phyloP scores from a whole-genome alignment of 2,329 filamentous ascomycete genomes.

The Aspergillus quadrilineatus region DNA sequence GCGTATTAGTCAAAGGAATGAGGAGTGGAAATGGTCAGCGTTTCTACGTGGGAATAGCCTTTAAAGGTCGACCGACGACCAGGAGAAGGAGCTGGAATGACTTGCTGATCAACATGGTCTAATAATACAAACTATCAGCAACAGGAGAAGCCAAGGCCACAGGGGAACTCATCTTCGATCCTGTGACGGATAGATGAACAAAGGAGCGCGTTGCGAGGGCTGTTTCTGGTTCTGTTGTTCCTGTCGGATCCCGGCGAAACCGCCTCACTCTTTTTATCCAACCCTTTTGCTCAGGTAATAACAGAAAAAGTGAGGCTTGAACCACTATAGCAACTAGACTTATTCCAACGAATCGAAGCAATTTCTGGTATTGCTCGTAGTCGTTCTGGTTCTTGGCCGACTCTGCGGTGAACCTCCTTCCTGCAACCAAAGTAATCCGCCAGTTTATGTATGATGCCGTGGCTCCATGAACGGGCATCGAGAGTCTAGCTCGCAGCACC shows the following conservation, averaged over 20 bases:
- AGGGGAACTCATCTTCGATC: conserved; percentile 10
- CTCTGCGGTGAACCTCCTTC: conserved; percentile 19
- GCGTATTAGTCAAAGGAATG: conserved; percentile 13
- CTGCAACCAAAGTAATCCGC: conserved; percentile 26
- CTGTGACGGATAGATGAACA: conserved; percentile 12
- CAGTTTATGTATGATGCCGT: conserved; percentile 32
- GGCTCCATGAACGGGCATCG: conserved; percentile 30
- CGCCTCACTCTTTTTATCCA: conserved; percentile 38
- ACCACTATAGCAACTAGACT: conserved; percentile 15
- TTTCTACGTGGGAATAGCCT: conserved; percentile 14
- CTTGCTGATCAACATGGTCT: conserved; percentile 15
- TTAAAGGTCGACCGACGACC: conserved; percentile 10
- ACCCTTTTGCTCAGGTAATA: conserved; percentile 27
- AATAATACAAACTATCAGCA: conserved; percentile 6
- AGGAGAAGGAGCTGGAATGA: conserved; percentile 10
- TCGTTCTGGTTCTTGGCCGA: conserved; percentile 14
- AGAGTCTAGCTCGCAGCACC: conserved; percentile 12
- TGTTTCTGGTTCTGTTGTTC: conserved; percentile 17
- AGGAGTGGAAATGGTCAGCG: conserved; percentile 10
- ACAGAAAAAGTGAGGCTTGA: conserved; percentile 27
- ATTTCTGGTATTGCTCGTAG: conserved; percentile 3
- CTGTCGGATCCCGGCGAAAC: conserved; percentile 26
- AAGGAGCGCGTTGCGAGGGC: conserved; percentile 9
- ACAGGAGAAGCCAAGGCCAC: conserved; percentile 10
- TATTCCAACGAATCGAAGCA: conserved; percentile 21